Evolutionary conservation across 2,329 filamentous ascomycete species (phyloP).

Genomic region (Aspergillus sp.): DNA sequence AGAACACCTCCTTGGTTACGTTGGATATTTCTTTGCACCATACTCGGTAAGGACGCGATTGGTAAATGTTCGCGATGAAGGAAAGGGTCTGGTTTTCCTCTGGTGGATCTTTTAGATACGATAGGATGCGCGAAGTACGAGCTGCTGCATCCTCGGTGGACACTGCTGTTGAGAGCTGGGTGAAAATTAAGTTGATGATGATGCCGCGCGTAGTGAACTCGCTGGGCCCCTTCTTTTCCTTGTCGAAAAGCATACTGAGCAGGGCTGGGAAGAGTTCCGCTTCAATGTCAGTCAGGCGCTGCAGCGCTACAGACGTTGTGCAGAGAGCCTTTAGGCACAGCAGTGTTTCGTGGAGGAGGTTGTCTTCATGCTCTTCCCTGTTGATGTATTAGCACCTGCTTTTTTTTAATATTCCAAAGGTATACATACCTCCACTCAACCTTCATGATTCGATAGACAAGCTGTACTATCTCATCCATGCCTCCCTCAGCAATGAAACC

Average conservation of each 20-base stretch:
- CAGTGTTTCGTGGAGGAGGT: slow-evolving; percentile 84
- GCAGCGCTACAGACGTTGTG: slow-evolving; percentile 82
- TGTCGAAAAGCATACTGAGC: slow-evolving; percentile 86
- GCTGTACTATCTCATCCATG: slow-evolving; percentile 84
- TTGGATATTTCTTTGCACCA: slow-evolving; percentile 92
- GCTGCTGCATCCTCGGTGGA: slow-evolving; percentile 59
- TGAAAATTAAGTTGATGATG: slow-evolving; percentile 84
- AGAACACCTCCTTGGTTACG: slow-evolving; percentile 97
- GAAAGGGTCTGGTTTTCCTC: slow-evolving; percentile 74
- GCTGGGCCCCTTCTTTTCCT: slow-evolving; percentile 96
- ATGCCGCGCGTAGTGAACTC: slow-evolving; percentile 93
- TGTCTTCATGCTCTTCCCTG: slow-evolving; percentile 94
- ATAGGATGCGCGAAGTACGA: slow-evolving; percentile 71
- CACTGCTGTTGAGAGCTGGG: slow-evolving; percentile 72
- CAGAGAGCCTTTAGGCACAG: slow-evolving; percentile 92
- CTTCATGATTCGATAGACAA: slow-evolving; percentile 88
- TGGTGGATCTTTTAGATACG: slow-evolving; percentile 76
- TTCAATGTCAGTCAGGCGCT: slow-evolving; percentile 78
- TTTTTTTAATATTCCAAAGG: too few relatives aligned
- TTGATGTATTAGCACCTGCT: slow-evolving; percentile 24
- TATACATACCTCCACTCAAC: slow-evolving; percentile 84
- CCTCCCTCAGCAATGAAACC: slow-evolving; percentile 85
- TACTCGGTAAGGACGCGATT: slow-evolving; percentile 81
- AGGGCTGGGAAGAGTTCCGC: slow-evolving; percentile 80
- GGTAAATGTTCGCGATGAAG: slow-evolving; percentile 88